Percentiles rank a stretch among this genome's conserved stretches.
phyloP scores from a whole-genome alignment of 441 rosid genomes.

The California macrophylla region DNA sequence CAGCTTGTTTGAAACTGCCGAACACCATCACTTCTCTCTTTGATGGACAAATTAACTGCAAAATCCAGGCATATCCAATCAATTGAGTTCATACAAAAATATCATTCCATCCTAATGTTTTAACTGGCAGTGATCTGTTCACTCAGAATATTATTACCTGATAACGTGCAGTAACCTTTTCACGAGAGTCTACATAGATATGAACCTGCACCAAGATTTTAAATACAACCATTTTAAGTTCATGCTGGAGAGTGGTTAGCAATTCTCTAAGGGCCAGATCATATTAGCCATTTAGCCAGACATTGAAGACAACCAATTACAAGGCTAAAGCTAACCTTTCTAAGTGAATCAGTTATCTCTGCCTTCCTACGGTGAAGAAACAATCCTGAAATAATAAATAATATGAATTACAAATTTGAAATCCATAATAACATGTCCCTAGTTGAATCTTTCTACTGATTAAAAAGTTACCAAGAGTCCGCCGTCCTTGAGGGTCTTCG shows the following conservation, averaged over 20 bases:
- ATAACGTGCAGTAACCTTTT: constrained; percentile 87
- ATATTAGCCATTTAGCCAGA: neutral
- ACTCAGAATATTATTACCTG: constrained; percentile 40
- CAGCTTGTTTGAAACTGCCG: constrained; percentile 75
- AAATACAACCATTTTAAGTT: neutral
- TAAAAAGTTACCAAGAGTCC: constrained; percentile 62
- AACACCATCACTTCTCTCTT: constrained; percentile 88
- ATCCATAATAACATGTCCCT: neutral
- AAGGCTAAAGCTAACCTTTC: constrained; percentile 44
- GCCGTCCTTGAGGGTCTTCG: constrained; percentile 94
- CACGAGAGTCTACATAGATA: constrained; percentile 66
- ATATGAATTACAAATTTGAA: neutral
- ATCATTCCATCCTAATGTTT: neutral
- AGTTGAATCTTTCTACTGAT: constrained; percentile 10
- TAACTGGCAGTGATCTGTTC: constrained; percentile 3
- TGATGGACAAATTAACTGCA: constrained; percentile 83
- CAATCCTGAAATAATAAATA: constrained; percentile 43
- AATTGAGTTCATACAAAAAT: neutral
- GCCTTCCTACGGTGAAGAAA: constrained; percentile 90
- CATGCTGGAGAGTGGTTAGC: neutral
- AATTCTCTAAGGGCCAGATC: neutral
- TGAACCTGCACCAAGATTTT: constrained; percentile 50
- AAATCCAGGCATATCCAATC: neutral
- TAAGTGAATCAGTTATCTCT: constrained; percentile 53
- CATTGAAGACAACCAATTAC: neutral